phyloP scores from a whole-genome alignment of 148 eudicot species.

The Euryodendron excelsum region DNA sequence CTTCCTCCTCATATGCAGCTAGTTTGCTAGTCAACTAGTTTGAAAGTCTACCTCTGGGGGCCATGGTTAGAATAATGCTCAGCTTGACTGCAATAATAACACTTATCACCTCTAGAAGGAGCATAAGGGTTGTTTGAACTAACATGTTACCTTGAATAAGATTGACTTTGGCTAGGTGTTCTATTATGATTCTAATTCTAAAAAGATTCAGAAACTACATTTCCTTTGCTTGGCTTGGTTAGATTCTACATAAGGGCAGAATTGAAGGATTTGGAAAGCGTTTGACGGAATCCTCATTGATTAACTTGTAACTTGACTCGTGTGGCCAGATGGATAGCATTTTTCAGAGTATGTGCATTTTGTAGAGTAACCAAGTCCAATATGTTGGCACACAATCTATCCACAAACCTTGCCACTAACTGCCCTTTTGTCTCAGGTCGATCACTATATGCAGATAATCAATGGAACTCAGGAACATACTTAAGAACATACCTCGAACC shows the following conservation, averaged over 20 bases:
- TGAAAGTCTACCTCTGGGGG: background rate
- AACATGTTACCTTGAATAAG: rapidly evolving
- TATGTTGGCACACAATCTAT: background rate
- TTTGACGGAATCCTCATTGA: background rate
- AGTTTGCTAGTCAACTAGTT: background rate
- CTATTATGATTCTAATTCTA: background rate
- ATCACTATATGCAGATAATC: background rate
- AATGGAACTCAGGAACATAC: background rate
- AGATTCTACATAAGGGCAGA: background rate
- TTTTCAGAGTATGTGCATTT: background rate
- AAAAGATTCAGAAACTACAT: background rate
- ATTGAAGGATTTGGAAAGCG: background rate
- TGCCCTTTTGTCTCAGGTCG: background rate
- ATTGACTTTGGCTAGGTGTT: rapidly evolving
- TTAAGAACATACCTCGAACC: background rate
- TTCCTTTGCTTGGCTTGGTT: background rate
- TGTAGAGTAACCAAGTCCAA: background rate
- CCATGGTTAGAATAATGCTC: background rate
- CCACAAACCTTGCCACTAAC: background rate
- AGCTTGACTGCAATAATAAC: background rate
- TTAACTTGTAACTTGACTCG: background rate
- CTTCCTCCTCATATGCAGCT: background rate
- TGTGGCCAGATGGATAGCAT: background rate
- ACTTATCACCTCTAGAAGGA: background rate
- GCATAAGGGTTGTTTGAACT: background rate